A percentile compares a stretch with the other conserved stretches of the same genome.
Conservation (phyloP, 108 stramenopile genomes). For the Cyclostephanos invisitatus region DNA sequence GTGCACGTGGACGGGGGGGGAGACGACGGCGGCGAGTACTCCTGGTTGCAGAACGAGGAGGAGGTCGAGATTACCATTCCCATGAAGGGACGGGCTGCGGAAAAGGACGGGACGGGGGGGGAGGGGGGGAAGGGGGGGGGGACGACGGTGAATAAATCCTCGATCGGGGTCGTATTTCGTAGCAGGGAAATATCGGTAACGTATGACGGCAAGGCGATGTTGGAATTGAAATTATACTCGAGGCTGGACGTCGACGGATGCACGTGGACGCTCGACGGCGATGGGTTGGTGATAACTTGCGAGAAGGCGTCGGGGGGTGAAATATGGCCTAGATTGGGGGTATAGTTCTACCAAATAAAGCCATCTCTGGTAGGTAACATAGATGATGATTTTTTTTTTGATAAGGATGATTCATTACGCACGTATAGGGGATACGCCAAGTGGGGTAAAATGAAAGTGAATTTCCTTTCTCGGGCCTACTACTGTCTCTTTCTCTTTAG, state of each 20-base stretch:
- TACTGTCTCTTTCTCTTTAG: too few species aligned
- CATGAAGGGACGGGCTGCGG: slow-evolving; percentile 24
- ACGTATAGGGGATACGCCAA: neutral
- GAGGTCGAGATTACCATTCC: slow-evolving; percentile 66
- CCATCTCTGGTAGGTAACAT: neutral
- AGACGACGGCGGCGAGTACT: slow-evolving; percentile 49
- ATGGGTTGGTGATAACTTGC: slow-evolving; percentile 40
- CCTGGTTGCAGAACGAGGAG: slow-evolving; percentile 75
- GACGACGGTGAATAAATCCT: slow-evolving; percentile 20
- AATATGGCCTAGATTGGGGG: slow-evolving; percentile 49
- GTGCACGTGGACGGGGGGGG: slow-evolving; percentile 20
- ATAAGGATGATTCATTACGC: too few species aligned
- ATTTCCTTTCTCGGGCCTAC: too few species aligned
- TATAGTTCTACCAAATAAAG: neutral
- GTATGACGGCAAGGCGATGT: slow-evolving; percentile 30
- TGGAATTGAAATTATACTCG: slow-evolving; percentile 53
- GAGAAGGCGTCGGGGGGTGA: slow-evolving; percentile 39
- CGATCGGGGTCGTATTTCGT: slow-evolving; percentile 58
- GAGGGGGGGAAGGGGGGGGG: slow-evolving; percentile 26
- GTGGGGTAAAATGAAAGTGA: too few species aligned
- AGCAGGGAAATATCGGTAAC: slow-evolving; percentile 47
- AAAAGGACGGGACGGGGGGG: too few species aligned
- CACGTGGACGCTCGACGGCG: slow-evolving; percentile 79
- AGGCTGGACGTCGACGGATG: slow-evolving; percentile 74
- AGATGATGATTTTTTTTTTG: neutral